Evolutionary conservation across 164 flowering plant genomes (phyloP).

Genomic region (Cinnamomum micranthum): DNA sequence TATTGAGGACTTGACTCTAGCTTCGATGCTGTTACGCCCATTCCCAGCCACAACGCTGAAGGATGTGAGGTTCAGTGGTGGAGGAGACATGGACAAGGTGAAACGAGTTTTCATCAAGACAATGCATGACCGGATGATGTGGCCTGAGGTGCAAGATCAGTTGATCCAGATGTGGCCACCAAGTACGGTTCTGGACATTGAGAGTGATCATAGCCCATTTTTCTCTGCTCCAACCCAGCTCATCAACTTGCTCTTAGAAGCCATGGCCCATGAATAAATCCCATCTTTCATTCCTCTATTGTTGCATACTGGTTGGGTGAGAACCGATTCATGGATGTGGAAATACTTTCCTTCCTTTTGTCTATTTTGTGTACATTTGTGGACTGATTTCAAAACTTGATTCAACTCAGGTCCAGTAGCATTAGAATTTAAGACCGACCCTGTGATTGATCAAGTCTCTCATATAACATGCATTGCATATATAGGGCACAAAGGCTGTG

Average conservation of each 20-base stretch:
- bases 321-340: too few species aligned
- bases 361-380: too few species aligned
- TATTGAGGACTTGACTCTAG: conserved; percentile 59
- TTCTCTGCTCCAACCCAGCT: conserved; percentile 63
- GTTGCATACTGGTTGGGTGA: too few species aligned
- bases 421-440: too few species aligned
- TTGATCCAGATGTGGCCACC: conserved; percentile 78
- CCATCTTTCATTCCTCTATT: too few species aligned
- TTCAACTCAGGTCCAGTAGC: background rate
- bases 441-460: too few species aligned
- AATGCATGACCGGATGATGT: conserved; percentile 38
- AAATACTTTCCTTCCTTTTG: too few species aligned
- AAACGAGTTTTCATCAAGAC: conserved; percentile 61
- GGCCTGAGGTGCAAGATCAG: conserved; percentile 51
- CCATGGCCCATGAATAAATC: conserved; percentile 5
- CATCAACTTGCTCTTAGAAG: conserved; percentile 50
- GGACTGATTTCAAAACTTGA: background rate
- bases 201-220: conserved; percentile 74
- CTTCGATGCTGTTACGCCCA: conserved; percentile 61
- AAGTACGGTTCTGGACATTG: conserved; percentile 39
- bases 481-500: too few species aligned
- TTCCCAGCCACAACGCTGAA: conserved; percentile 46
- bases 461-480: too few species aligned
- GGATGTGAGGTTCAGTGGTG: conserved; percentile 32
- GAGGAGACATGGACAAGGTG: conserved; percentile 28